Percentiles rank a stretch among this genome's conserved stretches.
These are phyloP conservation scores for Vitis rupestris DNA, from an alignment of 164 flowering plant genomes.

Conservation along the genomic window DNA sequence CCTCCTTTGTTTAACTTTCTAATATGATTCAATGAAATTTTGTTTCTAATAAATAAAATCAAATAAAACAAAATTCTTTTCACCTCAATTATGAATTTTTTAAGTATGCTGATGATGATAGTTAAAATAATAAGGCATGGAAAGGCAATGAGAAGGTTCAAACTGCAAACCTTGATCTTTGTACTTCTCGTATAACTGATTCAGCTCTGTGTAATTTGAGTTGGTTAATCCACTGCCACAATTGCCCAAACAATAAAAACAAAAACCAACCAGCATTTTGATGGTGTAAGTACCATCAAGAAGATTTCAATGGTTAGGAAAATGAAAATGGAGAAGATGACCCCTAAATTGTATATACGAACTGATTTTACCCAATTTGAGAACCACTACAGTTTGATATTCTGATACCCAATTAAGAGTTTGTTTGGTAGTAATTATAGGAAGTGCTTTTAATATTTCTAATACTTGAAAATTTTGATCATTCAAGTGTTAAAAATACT, in stretches of 20 bases:
- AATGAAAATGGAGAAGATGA: neutral
- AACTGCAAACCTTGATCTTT: slow-evolving; percentile 51
- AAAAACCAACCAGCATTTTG: neutral
- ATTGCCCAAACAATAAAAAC: neutral
- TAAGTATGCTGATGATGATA: too few relatives aligned
- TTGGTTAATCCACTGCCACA: slow-evolving; percentile 56
- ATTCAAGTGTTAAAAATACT: too few relatives aligned
- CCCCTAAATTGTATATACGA: neutral
- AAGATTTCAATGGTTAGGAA: neutral
- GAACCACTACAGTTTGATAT: neutral
- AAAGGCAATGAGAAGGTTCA: neutral
- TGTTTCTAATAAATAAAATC: too few relatives aligned
- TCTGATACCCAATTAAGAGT: neutral
- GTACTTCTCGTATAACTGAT: slow-evolving; percentile 47
- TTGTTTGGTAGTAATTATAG: too few relatives aligned
- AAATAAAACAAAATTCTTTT: too few relatives aligned
- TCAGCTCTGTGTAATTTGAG: slow-evolving; percentile 60
- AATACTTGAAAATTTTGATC: too few relatives aligned
- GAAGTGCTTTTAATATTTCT: too few relatives aligned
- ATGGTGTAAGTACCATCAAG: too few relatives aligned
- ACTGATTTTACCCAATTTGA: neutral
- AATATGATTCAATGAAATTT: too few relatives aligned
- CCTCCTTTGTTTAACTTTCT: too few relatives aligned
- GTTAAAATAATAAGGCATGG: neutral
- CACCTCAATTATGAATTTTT: too few relatives aligned